phyloP scores from a whole-genome alignment of 2,329 filamentous ascomycete genomes.

The Fusarium udum region DNA sequence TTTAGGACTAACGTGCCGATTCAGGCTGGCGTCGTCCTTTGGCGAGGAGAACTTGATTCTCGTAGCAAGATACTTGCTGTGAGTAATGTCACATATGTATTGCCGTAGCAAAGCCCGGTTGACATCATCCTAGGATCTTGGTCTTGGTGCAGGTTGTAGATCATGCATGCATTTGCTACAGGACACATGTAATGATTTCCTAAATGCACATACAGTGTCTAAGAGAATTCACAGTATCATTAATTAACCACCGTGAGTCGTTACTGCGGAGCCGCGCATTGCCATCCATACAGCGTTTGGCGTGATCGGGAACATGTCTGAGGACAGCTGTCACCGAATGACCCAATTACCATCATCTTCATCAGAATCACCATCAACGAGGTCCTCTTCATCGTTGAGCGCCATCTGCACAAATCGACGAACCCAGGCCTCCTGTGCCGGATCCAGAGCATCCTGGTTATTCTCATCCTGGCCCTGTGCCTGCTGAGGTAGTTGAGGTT shows the following conservation, averaged over 20 bases:
- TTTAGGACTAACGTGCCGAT: constrained; percentile 11
- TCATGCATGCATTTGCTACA: constrained; percentile 28
- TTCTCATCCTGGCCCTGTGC: constrained; percentile 38
- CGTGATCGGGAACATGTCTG: not conserved
- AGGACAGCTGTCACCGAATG: constrained; percentile 34
- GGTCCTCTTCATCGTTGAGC: constrained; percentile 62
- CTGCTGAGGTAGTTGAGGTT: constrained; percentile 33
- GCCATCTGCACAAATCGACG: constrained; percentile 64
- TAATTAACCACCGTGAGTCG: not conserved
- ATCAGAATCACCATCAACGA: constrained; percentile 55
- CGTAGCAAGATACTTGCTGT: not conserved
- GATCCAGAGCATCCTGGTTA: constrained; percentile 51
- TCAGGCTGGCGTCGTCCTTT: constrained; percentile 6
- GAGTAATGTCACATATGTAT: not conserved
- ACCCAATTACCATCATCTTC: constrained; percentile 45
- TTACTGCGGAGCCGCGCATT: constrained; percentile 12
- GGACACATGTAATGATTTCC: constrained; percentile 1
- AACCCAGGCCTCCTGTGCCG: constrained; percentile 62
- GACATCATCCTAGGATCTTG: constrained; percentile 18
- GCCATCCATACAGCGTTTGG: not conserved
- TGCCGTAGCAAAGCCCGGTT: constrained; percentile 2
- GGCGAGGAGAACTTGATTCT: constrained; percentile 14
- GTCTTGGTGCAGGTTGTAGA: constrained; percentile 18
- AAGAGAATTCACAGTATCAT: constrained; percentile 3
- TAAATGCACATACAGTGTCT: not conserved